Base-by-base conservation (phyloP, 1,284 basidiomycete species). In the Ganoderma lucidum region DNA sequence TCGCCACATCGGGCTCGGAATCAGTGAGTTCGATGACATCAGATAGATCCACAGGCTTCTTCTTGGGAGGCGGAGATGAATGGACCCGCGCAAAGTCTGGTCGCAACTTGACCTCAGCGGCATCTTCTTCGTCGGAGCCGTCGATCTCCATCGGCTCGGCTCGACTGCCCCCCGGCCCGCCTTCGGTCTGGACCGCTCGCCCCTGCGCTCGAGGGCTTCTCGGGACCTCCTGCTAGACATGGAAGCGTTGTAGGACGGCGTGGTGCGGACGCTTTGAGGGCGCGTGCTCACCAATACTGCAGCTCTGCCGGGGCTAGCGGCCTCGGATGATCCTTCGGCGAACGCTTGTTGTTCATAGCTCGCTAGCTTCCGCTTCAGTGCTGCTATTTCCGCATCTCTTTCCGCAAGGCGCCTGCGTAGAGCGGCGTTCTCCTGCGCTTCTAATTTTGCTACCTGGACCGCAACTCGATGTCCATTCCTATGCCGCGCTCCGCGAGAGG, bases 1-100 rank as follows among this genome's bases (percentile, higher is more conserved):
- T 45, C 42, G 32, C 41, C 23, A 19, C 23, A 45, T 62, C 60
- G 41, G 60, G 41, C n/a, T 42, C 41, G 41, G 60, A 44, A 32
- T 62, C 60, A 35, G 60, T 42, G 39, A 62, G 60, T 8, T 62
- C 60, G 60, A 62, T 62, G 41, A 42, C 60, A 17, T 62, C 60
- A 17, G 32, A 39, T 35, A 59, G 56, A 59, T 59, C 56, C 30
- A 39, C 19, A 23, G 0, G 23, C 56, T 59, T 59, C 56, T 59
- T 59, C 35, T 39, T 35, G 35, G 35, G 19, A 12, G 35, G 35
- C 56, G 56, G 35, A 59, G 35, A 39, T 39, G 56, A 59, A 37
- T 39, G 35, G 10, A n/a, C 32, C 35, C 32, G 56, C 35, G 35
- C 56, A 39, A 14, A 15, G 56, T 12, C 56, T 39, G 56, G 56